Evolutionary conservation across 2,329 filamentous ascomycete species (phyloP).

Genomic region (Arthrobotrys pseudoclavata): DNA sequence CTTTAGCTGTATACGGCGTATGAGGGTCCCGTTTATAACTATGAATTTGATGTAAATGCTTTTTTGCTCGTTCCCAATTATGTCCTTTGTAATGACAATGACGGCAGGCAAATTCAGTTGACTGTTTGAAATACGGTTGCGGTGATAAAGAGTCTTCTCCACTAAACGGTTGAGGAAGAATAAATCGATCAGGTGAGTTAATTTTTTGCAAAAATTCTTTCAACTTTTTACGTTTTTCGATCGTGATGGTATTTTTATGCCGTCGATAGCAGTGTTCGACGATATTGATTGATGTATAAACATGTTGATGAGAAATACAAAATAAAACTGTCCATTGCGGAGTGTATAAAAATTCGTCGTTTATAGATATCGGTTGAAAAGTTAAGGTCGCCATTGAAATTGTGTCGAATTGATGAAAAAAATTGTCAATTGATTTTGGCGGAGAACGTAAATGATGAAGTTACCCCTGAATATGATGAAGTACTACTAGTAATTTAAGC

Average conservation of each 20-base stretch:
- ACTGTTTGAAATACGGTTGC: too few species aligned
- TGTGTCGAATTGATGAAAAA: too few species aligned
- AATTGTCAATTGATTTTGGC: too few species aligned
- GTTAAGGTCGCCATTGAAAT: constrained; percentile 13
- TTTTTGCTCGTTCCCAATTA: background rate
- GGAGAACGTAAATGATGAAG: too few species aligned
- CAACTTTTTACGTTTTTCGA: background rate
- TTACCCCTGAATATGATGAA: too few species aligned
- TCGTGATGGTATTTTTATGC: background rate
- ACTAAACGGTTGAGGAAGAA: background rate
- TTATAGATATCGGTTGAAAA: background rate
- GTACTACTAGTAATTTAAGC: too few species aligned
- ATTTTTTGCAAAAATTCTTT: background rate
- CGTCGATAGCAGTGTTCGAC: too few species aligned
- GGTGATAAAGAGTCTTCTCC: background rate
- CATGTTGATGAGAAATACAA: background rate
- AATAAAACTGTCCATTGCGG: constrained; percentile 5
- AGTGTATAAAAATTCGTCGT: background rate
- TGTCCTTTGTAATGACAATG: background rate
- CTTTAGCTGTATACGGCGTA: background rate
- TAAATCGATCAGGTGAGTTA: background rate
- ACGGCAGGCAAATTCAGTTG: background rate
- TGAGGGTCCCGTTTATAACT: background rate
- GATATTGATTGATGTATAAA: constrained; percentile 1
- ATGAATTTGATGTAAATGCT: background rate